Evolutionary conservation across 768 basidiomycete species (phyloP).

Genomic region (Cystobasidium onofrii): DNA sequence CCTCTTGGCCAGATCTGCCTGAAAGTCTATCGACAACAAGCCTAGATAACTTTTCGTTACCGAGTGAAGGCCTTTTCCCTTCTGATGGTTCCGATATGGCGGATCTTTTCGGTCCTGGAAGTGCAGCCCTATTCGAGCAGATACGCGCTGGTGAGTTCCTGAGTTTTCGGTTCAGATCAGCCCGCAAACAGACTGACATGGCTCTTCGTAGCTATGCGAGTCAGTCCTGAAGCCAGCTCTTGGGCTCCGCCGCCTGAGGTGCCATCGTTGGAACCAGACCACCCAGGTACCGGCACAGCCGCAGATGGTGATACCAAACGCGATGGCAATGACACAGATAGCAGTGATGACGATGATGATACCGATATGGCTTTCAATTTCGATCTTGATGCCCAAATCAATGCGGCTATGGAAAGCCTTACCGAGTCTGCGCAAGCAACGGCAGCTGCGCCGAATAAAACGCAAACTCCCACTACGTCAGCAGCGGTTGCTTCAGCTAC

Average conservation of each 20-base stretch:
- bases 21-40: background rate
- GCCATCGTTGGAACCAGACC: background rate
- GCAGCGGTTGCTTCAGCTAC: background rate
- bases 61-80: constrained; percentile 1
- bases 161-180: background rate
- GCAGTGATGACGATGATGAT: constrained; percentile 19
- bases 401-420: constrained; percentile 1
- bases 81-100: background rate
- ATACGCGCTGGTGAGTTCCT: background rate
- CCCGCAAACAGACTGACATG: background rate
- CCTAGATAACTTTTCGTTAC: background rate
- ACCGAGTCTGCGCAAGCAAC: background rate
- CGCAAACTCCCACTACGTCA: background rate
- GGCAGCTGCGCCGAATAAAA: background rate
- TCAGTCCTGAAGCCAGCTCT: background rate
- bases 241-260: background rate
- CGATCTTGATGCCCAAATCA: constrained; percentile 24
- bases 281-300: background rate
- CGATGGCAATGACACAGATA: background rate
- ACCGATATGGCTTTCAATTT: constrained; percentile 1
- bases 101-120: constrained; percentile 6
- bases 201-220: background rate
- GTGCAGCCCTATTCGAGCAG: background rate
- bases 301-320: background rate
- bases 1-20: background rate